Conservation (phyloP, 129 eudicot genomes). For the Escallonia herrerae region DNA sequence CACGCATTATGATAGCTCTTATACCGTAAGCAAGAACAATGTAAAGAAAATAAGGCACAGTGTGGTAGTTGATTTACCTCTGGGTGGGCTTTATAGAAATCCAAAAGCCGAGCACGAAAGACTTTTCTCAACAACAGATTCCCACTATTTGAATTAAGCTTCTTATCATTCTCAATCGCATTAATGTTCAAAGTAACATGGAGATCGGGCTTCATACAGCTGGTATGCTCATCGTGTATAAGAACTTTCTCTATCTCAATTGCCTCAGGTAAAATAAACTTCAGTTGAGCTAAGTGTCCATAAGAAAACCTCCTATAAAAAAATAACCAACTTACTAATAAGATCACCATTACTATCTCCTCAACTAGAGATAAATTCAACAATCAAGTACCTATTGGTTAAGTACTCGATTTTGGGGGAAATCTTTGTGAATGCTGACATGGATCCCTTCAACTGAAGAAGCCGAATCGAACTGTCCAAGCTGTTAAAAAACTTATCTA, state of each 20-base stretch:
- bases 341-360: background rate
- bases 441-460: conserved; percentile 42
- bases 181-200: conserved; percentile 31
- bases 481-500: conserved; percentile 58
- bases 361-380: background rate
- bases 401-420: conserved; percentile 47
- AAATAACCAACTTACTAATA: background rate
- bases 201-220: conserved; percentile 82
- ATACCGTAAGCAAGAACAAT: too few species aligned
- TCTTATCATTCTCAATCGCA: conserved; percentile 31
- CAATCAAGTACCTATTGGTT: conserved; percentile 53
- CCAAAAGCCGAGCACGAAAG: conserved; percentile 52
- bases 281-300: conserved; percentile 74
- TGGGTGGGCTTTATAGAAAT: conserved; percentile 44
- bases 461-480: conserved; percentile 57
- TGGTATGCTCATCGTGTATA: conserved; percentile 55
- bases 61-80: conserved; percentile 36
- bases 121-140: conserved; percentile 46
- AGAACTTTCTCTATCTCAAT: conserved; percentile 60
- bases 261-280: conserved; percentile 71
- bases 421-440: conserved; percentile 52
- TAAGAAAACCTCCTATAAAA: conserved; percentile 61
- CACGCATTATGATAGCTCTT: too few species aligned
- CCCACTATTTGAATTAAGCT: conserved; percentile 24
- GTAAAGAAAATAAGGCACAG: too few species aligned